These are phyloP conservation scores for Scedosporium minutisporum DNA, from an alignment of 2,329 filamentous ascomycete genomes.

Conservation along the genomic window DNA sequence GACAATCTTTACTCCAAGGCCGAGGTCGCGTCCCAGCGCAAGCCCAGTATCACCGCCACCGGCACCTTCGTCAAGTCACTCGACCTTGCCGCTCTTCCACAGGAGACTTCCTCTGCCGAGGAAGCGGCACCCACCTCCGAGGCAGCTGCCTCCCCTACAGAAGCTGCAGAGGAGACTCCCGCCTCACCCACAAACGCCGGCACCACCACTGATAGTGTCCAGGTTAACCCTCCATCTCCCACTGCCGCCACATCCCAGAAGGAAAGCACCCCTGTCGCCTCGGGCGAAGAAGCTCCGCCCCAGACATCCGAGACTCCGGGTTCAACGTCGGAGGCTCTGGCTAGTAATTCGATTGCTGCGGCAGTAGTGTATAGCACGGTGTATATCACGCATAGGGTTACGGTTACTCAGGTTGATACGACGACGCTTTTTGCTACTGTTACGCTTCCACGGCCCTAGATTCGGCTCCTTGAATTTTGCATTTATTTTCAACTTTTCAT, in stretches of 20 bases:
- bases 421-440: background rate
- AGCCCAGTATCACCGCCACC: background rate
- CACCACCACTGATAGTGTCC: background rate
- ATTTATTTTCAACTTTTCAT: background rate
- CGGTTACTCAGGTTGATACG: background rate
- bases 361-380: background rate
- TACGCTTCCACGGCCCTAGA: background rate
- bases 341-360: background rate
- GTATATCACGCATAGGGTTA: background rate
- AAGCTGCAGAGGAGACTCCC: background rate
- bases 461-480: background rate
- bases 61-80: background rate
- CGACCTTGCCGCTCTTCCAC: background rate
- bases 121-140: background rate
- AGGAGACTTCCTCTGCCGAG: background rate
- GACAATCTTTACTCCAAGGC: background rate
- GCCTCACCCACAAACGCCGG: background rate
- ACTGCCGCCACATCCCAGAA: background rate
- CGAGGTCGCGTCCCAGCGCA: background rate
- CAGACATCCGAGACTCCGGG: background rate
- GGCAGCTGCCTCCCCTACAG: background rate
- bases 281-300: background rate
- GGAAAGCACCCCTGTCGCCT: background rate
- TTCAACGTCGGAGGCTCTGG: background rate
- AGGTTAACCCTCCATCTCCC: background rate